These are phyloP conservation scores for Fusarium annulatum DNA, from an alignment of 2,329 filamentous ascomycete species.

Conservation along the genomic window DNA sequence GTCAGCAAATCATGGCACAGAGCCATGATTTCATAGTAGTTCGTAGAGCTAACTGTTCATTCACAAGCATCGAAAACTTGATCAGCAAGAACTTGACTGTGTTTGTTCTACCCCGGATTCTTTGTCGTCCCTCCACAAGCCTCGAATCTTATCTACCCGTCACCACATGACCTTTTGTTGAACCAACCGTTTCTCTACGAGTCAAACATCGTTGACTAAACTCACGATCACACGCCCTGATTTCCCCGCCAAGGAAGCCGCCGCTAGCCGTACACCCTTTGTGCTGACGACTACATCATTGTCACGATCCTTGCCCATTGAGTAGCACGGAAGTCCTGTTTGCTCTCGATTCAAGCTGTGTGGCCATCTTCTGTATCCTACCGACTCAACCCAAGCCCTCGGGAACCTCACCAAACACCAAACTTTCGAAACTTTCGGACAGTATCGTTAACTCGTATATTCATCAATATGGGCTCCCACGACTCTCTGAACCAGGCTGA, in stretches of 20 bases:
- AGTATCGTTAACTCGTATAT: slow-evolving; percentile 16
- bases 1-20: background rate
- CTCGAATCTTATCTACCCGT: slow-evolving; percentile 20
- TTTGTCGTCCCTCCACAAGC: slow-evolving; percentile 31
- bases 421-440: background rate
- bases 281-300: slow-evolving; percentile 38
- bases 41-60: background rate
- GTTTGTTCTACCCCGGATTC: slow-evolving; percentile 12
- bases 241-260: slow-evolving; percentile 35
- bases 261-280: slow-evolving; percentile 40
- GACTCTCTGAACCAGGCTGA: slow-evolving; percentile 46
- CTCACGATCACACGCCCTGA: slow-evolving; percentile 39
- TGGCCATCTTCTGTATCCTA: background rate
- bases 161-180: slow-evolving; percentile 32
- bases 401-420: background rate
- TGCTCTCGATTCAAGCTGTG: background rate
- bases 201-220: slow-evolving; percentile 29
- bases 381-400: background rate
- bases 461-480: slow-evolving; percentile 42
- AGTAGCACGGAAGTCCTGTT: slow-evolving; percentile 1
- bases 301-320: slow-evolving; percentile 15
- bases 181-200: slow-evolving; percentile 35
- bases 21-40: background rate
- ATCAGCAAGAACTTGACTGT: background rate
- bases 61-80: background rate